These are phyloP conservation scores for Claviceps sorghi DNA, from an alignment of 2,329 filamentous ascomycete species.

Conservation along the genomic window DNA sequence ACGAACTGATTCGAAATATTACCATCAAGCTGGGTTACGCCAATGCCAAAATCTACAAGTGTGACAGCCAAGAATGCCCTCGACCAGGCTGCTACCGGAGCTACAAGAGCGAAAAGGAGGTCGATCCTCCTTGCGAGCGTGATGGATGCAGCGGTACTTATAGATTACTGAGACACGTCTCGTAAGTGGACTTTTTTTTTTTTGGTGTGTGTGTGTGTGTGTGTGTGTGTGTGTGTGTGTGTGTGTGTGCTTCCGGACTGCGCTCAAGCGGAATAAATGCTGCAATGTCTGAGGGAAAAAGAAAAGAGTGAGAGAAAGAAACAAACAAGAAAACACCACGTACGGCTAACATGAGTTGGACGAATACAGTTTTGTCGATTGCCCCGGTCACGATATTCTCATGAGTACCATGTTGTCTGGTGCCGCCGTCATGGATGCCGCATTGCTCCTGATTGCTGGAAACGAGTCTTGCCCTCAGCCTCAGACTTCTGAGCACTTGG, in stretches of 20 bases:
- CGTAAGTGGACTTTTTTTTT: slow-evolving; percentile 42
- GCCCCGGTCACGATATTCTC: slow-evolving; percentile 99
- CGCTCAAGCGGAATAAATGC: too few relatives aligned
- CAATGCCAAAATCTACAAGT: slow-evolving; percentile 99
- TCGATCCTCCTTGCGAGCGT: slow-evolving; percentile 89
- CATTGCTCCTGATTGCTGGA: slow-evolving; percentile 86
- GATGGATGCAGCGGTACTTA: slow-evolving; percentile 84
- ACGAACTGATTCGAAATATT: slow-evolving; percentile 97
- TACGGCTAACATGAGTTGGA: slow-evolving; percentile 7
- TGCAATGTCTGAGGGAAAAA: too few relatives aligned
- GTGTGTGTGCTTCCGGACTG: too few relatives aligned
- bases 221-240: too few relatives aligned
- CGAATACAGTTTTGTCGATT: slow-evolving; percentile 74
- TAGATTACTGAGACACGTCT: slow-evolving; percentile 78
- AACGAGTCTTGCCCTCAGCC: slow-evolving; percentile 98
- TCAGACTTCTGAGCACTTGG: slow-evolving; percentile 96
- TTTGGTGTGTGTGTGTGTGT: too few relatives aligned
- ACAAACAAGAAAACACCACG: too few relatives aligned
- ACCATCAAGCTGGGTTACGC: slow-evolving; percentile 99
- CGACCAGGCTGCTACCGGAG: slow-evolving; percentile 90
- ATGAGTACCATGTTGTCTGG: slow-evolving; percentile 99
- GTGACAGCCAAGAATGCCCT: slow-evolving; percentile 80
- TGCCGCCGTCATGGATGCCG: slow-evolving; percentile 98
- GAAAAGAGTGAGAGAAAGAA: neutral
- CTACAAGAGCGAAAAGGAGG: slow-evolving; percentile 98